Evolutionary conservation across 1,284 basidiomycete genomes (phyloP).

Genomic region (Schizophyllum amplum): DNA sequence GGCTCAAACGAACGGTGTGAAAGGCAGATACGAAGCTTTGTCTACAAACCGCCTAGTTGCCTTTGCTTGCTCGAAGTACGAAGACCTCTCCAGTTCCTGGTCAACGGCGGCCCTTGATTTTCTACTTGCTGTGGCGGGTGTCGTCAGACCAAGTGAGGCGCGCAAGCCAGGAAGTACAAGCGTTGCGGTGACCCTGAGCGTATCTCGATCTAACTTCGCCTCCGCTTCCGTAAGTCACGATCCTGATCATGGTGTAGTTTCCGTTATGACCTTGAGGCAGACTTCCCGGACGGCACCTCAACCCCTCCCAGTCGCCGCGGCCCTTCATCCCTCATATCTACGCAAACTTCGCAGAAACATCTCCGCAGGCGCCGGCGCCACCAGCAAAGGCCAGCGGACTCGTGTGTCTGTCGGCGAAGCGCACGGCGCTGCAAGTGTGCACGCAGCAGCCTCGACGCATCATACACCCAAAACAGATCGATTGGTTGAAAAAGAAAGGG

Average conservation of each 20-base stretch:
- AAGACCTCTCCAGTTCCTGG: slow-evolving; percentile 20
- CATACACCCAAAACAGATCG: background rate
- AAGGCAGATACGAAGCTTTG: slow-evolving; percentile 21
- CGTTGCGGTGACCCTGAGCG: too few relatives aligned
- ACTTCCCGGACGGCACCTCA: background rate
- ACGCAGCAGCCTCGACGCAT: background rate
- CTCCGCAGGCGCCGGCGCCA: slow-evolving; percentile 12
- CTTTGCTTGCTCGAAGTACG: slow-evolving; percentile 23
- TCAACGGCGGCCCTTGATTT: slow-evolving; percentile 20
- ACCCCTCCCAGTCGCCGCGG: slow-evolving; percentile 38
- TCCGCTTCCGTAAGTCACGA: slow-evolving; percentile 2
- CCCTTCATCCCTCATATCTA: slow-evolving; percentile 33
- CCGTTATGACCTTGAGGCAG: background rate
- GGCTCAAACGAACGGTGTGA: background rate
- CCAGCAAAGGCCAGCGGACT: background rate
- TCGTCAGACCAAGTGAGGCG: background rate
- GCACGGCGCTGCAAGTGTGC: background rate
- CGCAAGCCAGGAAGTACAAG: too few relatives aligned
- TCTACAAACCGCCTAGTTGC: slow-evolving; percentile 26
- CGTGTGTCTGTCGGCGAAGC: background rate
- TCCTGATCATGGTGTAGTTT: too few relatives aligned
- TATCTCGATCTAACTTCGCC: slow-evolving; percentile 16
- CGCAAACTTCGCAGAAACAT: slow-evolving; percentile 22
- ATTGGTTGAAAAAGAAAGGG: background rate
- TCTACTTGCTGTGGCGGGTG: slow-evolving; percentile 14